Conservation (phyloP, 805 yeast species). For the Yarrowia bubula region DNA sequence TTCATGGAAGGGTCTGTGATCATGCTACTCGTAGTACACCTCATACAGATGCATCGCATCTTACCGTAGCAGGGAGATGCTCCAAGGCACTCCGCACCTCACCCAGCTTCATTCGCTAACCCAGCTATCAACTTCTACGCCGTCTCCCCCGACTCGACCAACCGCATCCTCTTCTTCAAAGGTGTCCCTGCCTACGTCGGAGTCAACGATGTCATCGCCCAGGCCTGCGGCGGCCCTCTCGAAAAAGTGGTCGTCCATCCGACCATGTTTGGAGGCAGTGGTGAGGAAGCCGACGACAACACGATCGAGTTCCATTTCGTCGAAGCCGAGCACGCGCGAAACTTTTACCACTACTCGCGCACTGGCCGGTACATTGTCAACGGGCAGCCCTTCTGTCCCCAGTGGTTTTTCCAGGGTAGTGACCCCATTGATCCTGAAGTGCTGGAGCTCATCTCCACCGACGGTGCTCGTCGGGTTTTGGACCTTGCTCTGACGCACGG, state of each 20-base stretch:
- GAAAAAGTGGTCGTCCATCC: constrained; percentile 16
- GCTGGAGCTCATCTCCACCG: neutral
- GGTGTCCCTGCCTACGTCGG: constrained; percentile 12
- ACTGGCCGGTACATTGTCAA: constrained; percentile 24
- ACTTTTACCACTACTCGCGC: constrained; percentile 21
- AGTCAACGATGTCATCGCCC: constrained; percentile 10
- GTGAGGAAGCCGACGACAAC: constrained; percentile 13
- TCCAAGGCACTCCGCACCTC: no score
- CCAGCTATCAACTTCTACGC: constrained; percentile 13
- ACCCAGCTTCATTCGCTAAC: neutral
- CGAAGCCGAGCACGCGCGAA: constrained; percentile 26
- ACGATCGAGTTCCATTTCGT: constrained; percentile 24
- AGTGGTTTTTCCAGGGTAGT: constrained; percentile 22
- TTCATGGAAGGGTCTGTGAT: no score
- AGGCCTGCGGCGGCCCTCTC: constrained; percentile 23
- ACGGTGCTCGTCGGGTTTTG: constrained; percentile 11
- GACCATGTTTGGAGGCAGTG: constrained; percentile 17
- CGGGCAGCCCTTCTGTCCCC: constrained; percentile 21
- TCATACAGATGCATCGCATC: no score
- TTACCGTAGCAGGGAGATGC: no score
- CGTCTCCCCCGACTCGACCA: constrained; percentile 16
- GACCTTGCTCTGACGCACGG: neutral
- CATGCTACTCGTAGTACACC: no score
- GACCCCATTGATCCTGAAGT: constrained; percentile 10
- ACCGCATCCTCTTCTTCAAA: constrained; percentile 20